A percentile compares a stretch with the other conserved stretches of the same genome.
Evolutionary conservation across 345 rosid genomes (phyloP).

Genomic region (Adansonia digitata): DNA sequence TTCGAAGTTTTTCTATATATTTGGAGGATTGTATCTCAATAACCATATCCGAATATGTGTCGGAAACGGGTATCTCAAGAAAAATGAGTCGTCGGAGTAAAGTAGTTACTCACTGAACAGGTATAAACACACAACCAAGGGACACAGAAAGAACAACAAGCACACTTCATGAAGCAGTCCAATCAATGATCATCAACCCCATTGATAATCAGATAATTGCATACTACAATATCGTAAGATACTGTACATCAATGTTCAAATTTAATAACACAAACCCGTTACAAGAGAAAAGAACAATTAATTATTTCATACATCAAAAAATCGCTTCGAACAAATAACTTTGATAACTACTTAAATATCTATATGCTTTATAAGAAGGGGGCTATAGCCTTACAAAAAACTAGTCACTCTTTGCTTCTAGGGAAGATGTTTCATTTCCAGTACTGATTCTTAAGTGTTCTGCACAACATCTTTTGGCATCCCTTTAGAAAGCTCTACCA

Average conservation of each 20-base stretch:
- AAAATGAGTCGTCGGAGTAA: no score
- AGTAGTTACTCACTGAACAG: no score
- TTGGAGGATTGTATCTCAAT: no score
- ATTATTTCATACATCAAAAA: neutral
- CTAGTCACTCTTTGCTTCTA: neutral
- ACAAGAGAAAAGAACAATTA: neutral
- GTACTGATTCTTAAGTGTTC: neutral
- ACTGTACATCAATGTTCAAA: neutral
- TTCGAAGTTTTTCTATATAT: no score
- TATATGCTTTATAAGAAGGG: neutral
- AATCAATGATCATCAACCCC: neutral
- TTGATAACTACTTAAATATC: neutral
- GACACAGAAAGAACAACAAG: neutral
- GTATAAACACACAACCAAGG: no score
- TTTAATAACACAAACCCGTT: neutral
- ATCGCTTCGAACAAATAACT: neutral
- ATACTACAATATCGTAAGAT: no score
- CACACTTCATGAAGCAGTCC: neutral
- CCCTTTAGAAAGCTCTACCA: neutral
- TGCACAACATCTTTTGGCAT: neutral
- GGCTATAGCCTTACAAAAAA: neutral
- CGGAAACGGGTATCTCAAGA: no score
- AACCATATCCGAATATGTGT: no score
- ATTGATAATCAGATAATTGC: neutral
- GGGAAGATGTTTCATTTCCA: neutral